Conservation (phyloP, 129 eudicot genomes). For the Tagetes erecta region DNA sequence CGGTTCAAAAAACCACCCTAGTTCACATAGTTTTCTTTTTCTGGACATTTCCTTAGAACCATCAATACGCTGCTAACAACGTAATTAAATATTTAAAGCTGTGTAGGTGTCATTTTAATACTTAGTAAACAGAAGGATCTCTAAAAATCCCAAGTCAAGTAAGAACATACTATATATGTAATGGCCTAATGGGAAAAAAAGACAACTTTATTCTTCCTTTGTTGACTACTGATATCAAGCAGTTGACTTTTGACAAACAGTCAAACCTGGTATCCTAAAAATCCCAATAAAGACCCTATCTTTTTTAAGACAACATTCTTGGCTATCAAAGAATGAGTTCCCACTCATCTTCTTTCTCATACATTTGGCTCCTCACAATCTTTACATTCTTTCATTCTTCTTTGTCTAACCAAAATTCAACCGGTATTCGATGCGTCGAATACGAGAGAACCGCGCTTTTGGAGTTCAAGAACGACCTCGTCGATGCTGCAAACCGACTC, state of each 20-base stretch:
- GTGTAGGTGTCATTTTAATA: too few species aligned
- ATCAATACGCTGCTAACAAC: too few species aligned
- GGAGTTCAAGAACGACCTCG: conserved; percentile 29
- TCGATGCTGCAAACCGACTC: conserved; percentile 25
- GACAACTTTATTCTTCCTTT: conserved; percentile 5
- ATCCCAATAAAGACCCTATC: background rate
- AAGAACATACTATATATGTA: too few species aligned
- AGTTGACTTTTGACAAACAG: conserved; percentile 17
- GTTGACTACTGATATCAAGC: conserved; percentile 4
- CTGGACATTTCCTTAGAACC: background rate
- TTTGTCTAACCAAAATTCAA: conserved; percentile 7
- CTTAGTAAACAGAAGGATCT: too few species aligned
- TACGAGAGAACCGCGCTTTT: conserved; percentile 40
- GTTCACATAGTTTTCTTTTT: conserved; percentile 4
- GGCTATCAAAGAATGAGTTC: conserved; percentile 20
- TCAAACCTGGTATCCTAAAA: conserved; percentile 28
- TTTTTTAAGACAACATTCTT: conserved; percentile 17
- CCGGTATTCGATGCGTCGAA: conserved; percentile 20
- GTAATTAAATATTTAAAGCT: too few species aligned
- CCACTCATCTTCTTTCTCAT: conserved; percentile 25
- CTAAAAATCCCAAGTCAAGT: too few species aligned
- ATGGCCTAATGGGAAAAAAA: background rate
- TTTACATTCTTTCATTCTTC: conserved; percentile 24
- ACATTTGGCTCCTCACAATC: conserved; percentile 23
- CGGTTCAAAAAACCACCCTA: background rate